Evolutionary conservation across 495 filamentous ascomycete species (phyloP).

Genomic region (Tuber brumale): DNA sequence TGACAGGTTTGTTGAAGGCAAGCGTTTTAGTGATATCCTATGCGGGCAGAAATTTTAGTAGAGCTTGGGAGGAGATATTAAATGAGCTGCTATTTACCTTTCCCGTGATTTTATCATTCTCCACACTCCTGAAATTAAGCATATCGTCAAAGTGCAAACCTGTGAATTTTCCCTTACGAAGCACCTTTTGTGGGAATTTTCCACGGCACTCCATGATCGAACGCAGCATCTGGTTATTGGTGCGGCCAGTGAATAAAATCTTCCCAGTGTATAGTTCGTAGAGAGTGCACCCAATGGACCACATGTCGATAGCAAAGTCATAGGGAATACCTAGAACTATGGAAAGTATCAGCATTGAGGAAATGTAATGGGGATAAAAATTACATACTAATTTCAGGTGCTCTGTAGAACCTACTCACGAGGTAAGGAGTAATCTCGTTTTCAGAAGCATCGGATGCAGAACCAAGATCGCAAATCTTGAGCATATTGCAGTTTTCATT

Average conservation of each 20-base stretch:
- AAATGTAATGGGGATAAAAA: background rate
- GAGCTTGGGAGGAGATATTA: background rate
- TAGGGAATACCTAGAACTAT: constrained; percentile 79
- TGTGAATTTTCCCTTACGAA: constrained; percentile 68
- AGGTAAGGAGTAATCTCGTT: constrained; percentile 89
- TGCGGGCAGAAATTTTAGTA: constrained; percentile 19
- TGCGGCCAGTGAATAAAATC: constrained; percentile 88
- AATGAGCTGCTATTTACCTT: constrained; percentile 51
- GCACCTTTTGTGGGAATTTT: constrained; percentile 79
- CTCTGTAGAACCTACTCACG: constrained; percentile 93
- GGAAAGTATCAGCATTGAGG: constrained; percentile 3
- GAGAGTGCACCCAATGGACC: constrained; percentile 93
- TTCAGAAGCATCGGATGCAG: constrained; percentile 80
- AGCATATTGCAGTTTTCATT: constrained; percentile 77
- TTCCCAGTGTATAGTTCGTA: constrained; percentile 97
- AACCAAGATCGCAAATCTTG: constrained; percentile 94
- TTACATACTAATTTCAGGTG: constrained; percentile 71
- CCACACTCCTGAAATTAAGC: constrained; percentile 76
- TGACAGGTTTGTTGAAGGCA: constrained; percentile 69
- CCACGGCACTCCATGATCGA: constrained; percentile 94
- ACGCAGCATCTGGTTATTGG: constrained; percentile 96
- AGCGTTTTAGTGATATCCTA: constrained; percentile 62
- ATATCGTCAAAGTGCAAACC: constrained; percentile 78
- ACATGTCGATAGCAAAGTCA: constrained; percentile 91
- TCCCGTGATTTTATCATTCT: constrained; percentile 77